These are phyloP conservation scores for Tuber magnatum DNA, from an alignment of 495 filamentous ascomycete genomes.

Conservation along the genomic window DNA sequence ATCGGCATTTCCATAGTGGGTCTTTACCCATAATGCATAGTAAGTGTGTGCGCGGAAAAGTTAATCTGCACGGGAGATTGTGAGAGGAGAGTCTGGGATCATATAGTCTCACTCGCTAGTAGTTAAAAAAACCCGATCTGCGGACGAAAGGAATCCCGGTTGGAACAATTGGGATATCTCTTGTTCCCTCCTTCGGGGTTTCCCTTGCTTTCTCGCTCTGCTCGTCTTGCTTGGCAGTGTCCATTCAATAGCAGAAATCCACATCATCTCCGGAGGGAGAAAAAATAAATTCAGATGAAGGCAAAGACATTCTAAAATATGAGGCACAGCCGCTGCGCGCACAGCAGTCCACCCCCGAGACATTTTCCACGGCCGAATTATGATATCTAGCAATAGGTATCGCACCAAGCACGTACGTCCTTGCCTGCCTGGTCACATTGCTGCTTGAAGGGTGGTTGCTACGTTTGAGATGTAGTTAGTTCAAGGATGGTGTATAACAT, in stretches of 20 bases:
- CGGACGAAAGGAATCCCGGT: not conserved
- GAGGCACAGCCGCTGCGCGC: not conserved
- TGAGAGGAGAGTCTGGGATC: not conserved
- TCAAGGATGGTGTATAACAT: not conserved
- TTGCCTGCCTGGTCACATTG: not conserved
- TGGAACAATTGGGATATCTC: not conserved
- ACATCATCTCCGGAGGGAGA: not conserved
- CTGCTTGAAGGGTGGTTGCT: not conserved
- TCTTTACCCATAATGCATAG: not conserved
- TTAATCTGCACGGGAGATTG: not conserved
- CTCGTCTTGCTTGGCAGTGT: not conserved
- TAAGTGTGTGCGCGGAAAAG: not conserved
- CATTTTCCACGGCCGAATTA: not conserved
- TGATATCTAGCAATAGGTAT: not conserved
- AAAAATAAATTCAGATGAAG: not conserved
- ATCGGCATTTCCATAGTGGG: not conserved
- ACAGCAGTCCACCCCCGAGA: not conserved
- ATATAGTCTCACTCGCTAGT: not conserved
- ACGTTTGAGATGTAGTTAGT: not conserved
- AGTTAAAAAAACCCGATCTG: not conserved
- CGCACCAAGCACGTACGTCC: not conserved
- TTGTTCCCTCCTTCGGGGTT: not conserved
- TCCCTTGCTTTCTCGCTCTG: not conserved
- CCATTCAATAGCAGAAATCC: slow-evolving; percentile 1
- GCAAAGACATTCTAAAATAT: not conserved